Conservation (phyloP, 2,329 filamentous ascomycete species). For the Colletotrichum trifolii region DNA sequence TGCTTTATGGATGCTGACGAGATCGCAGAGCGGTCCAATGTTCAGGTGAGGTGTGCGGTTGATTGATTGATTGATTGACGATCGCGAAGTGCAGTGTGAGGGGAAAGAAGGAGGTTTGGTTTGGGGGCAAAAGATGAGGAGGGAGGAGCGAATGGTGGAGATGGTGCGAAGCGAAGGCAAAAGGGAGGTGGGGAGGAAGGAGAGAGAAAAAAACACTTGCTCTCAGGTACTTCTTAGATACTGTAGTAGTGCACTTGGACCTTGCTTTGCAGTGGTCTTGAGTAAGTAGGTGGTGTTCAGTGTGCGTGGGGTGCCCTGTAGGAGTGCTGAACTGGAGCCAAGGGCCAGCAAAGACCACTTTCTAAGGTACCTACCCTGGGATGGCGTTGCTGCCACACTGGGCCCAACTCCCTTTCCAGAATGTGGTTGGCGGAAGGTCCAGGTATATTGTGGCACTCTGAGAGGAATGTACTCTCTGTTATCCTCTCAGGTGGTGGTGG, state of each 20-base stretch:
- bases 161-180: constrained; percentile 22
- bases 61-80: background rate
- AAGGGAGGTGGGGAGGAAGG: constrained; percentile 4
- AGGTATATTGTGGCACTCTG: too few species aligned
- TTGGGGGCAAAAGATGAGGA: constrained; percentile 30
- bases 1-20: background rate
- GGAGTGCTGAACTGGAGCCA: too few species aligned
- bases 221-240: background rate
- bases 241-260: constrained; percentile 8
- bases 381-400: constrained; percentile 21
- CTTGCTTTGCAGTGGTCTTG: too few species aligned
- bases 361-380: background rate
- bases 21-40: background rate
- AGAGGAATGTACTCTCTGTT: too few species aligned
- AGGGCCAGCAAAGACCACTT: too few species aligned
- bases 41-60: background rate
- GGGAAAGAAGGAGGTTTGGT: constrained; percentile 30
- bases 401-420: background rate
- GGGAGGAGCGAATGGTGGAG: constrained; percentile 23
- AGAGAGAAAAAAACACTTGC: too few species aligned
- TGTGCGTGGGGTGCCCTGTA: too few species aligned
- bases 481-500: too few species aligned
- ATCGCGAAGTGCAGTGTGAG: constrained; percentile 30
- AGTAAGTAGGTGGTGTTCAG: too few species aligned
- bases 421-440: too few species aligned